Evolutionary conservation across 1,284 basidiomycete genomes (phyloP).

Genomic region (Melampsora medusae): DNA sequence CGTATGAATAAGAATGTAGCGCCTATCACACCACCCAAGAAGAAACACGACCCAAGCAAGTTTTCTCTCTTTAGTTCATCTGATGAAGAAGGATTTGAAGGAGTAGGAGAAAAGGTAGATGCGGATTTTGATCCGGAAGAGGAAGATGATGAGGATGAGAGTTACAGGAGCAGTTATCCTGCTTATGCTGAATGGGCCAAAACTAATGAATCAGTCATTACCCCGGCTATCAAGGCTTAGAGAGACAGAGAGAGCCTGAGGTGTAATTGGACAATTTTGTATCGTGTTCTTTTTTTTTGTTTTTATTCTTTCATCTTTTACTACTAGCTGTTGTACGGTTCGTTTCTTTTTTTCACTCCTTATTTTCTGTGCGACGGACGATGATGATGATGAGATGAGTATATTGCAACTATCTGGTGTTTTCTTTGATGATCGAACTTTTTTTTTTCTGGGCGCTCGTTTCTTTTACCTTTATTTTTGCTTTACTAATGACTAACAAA

Average conservation of each 20-base stretch:
- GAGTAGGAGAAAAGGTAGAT: slow-evolving; percentile 7
- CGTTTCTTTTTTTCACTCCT: too few species aligned
- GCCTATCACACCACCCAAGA: neutral
- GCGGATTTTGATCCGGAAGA: slow-evolving; percentile 30
- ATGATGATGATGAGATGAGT: too few species aligned
- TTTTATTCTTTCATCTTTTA: too few species aligned
- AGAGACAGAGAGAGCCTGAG: neutral
- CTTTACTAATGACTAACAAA: too few species aligned
- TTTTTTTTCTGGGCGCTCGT: too few species aligned
- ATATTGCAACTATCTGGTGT: too few species aligned
- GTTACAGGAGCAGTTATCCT: neutral
- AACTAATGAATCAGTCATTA: slow-evolving; percentile 5
- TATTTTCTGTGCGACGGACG: too few species aligned
- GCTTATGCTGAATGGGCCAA: slow-evolving; percentile 26
- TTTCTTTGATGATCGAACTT: too few species aligned
- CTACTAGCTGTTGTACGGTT: too few species aligned
- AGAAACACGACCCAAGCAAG: slow-evolving; percentile 5
- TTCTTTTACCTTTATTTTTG: too few species aligned
- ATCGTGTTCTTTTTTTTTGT: too few species aligned
- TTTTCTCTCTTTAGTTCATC: slow-evolving; percentile 32
- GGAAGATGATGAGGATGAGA: slow-evolving; percentile 8
- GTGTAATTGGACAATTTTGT: neutral
- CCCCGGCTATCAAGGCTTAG: neutral
- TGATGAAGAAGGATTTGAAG: slow-evolving; percentile 1
- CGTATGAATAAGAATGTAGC: neutral